Percentiles rank a stretch among this genome's conserved stretches.
Conservation (phyloP, 495 filamentous ascomycete genomes). For the Corynascus novoguineensis region DNA sequence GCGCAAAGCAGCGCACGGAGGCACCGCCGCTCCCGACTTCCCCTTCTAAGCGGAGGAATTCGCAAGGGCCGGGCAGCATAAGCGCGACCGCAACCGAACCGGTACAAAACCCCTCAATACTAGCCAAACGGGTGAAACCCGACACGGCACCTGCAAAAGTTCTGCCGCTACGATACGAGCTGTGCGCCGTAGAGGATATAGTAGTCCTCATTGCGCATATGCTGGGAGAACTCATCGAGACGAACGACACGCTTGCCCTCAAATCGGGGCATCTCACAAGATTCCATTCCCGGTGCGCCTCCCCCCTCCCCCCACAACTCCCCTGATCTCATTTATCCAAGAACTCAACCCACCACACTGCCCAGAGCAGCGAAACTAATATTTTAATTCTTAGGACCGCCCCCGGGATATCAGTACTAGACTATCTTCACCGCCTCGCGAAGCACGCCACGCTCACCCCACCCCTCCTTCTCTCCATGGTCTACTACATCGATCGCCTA, state of each 20-base stretch:
- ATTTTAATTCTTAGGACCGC: slow-evolving; percentile 55
- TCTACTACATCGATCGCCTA: slow-evolving; percentile 96
- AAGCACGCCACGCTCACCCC: slow-evolving; percentile 91
- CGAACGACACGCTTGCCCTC: slow-evolving; percentile 85
- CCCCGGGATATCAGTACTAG: slow-evolving; percentile 85
- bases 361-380: slow-evolving; percentile 18
- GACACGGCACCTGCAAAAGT: slow-evolving; percentile 50
- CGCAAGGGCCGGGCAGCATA: slow-evolving; percentile 46
- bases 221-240: slow-evolving; percentile 86
- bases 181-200: slow-evolving; percentile 72
- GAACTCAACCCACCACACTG: too few relatives aligned
- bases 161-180: slow-evolving; percentile 71
- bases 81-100: slow-evolving; percentile 9
- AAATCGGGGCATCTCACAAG: slow-evolving; percentile 78
- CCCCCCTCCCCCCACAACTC: not conserved
- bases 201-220: slow-evolving; percentile 89
- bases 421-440: slow-evolving; percentile 87
- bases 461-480: slow-evolving; percentile 97
- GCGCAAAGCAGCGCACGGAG: slow-evolving; percentile 12
- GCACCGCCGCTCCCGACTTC: slow-evolving; percentile 31
- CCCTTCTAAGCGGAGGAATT: slow-evolving; percentile 41
- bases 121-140: slow-evolving; percentile 47
- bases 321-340: too few relatives aligned
- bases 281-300: slow-evolving; percentile 80
- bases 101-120: slow-evolving; percentile 36